A percentile compares a stretch with the other conserved stretches of the same genome.
Conservation (phyloP, 116 monocot species). For the Posidonia oceanica region DNA sequence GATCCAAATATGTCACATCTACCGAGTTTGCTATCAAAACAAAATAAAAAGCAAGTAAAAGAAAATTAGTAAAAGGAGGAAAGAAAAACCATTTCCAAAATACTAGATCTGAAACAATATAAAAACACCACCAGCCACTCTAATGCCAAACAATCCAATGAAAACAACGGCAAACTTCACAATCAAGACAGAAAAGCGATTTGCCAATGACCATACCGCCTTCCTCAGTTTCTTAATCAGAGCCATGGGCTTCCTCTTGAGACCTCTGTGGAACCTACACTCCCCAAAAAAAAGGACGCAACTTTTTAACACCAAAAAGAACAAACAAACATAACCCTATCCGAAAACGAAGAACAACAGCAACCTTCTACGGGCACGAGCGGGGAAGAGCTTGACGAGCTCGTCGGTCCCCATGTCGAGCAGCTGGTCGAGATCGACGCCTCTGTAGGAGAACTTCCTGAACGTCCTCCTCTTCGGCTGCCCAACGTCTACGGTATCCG, state of each 20-base stretch:
- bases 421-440: slow-evolving; percentile 64
- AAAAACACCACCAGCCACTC: too few species aligned
- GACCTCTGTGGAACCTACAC: slow-evolving; percentile 42
- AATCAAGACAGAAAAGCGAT: too few species aligned
- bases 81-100: too few species aligned
- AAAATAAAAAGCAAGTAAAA: too few species aligned
- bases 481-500: slow-evolving; percentile 25
- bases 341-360: not conserved
- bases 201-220: slow-evolving; percentile 26
- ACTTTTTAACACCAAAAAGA: not conserved
- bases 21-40: too few species aligned
- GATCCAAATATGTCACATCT: too few species aligned
- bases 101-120: too few species aligned
- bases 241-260: slow-evolving; percentile 75
- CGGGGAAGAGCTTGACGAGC: slow-evolving; percentile 60
- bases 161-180: too few species aligned
- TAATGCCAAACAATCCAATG: too few species aligned
- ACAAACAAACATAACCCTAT: not conserved
- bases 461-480: slow-evolving; percentile 73
- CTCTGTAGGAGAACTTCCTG: slow-evolving; percentile 57
- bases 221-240: slow-evolving; percentile 71
- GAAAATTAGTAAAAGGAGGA: too few species aligned
- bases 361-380: slow-evolving; percentile 58
- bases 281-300: not conserved
- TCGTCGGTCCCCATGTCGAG: slow-evolving; percentile 78